Evolutionary conservation across 768 basidiomycete species (phyloP).

Genomic region (Amanita exitialis): DNA sequence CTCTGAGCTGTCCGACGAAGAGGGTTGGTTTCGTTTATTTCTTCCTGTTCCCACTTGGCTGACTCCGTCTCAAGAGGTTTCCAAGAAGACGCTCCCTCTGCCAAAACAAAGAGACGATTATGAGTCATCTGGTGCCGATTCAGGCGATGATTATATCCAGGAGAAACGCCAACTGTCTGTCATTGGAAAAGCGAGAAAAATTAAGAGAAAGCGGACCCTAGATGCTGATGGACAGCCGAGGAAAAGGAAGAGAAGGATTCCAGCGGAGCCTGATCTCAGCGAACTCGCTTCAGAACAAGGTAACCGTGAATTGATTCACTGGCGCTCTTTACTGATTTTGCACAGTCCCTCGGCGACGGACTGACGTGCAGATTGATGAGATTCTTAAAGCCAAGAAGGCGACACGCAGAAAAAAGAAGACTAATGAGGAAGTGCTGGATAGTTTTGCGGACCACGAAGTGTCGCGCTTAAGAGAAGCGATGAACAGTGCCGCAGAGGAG

Average conservation of each 20-base stretch:
- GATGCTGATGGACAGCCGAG: slow-evolving; percentile 22
- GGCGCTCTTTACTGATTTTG: slow-evolving; percentile 3
- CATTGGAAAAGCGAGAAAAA: slow-evolving; percentile 23
- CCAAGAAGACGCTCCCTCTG: slow-evolving; percentile 18
- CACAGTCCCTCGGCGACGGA: slow-evolving; percentile 26
- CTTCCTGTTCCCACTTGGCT: neutral
- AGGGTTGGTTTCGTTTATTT: slow-evolving; percentile 23
- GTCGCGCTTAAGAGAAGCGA: slow-evolving; percentile 75
- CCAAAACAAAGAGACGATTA: slow-evolving; percentile 33
- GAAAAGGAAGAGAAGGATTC: slow-evolving; percentile 49
- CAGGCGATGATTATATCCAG: slow-evolving; percentile 42
- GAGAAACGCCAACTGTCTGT: slow-evolving; percentile 17
- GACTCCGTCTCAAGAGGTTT: slow-evolving; percentile 5
- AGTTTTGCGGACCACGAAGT: slow-evolving; percentile 87
- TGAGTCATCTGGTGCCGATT: slow-evolving; percentile 35
- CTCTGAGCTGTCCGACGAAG: slow-evolving; percentile 77
- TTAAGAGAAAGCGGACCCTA: slow-evolving; percentile 15
- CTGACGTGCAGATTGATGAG: slow-evolving; percentile 81
- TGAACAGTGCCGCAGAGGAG: slow-evolving; percentile 79
- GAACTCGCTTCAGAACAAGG: slow-evolving; percentile 75
- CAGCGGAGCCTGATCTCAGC: slow-evolving; percentile 54
- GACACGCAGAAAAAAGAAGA: slow-evolving; percentile 62
- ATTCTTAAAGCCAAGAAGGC: slow-evolving; percentile 77
- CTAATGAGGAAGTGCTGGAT: slow-evolving; percentile 77
- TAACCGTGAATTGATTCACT: slow-evolving; percentile 17